A percentile compares a stretch with the other conserved stretches of the same genome.
phyloP scores from a whole-genome alignment of 495 filamentous ascomycete species.

The Podospora tetraspora region DNA sequence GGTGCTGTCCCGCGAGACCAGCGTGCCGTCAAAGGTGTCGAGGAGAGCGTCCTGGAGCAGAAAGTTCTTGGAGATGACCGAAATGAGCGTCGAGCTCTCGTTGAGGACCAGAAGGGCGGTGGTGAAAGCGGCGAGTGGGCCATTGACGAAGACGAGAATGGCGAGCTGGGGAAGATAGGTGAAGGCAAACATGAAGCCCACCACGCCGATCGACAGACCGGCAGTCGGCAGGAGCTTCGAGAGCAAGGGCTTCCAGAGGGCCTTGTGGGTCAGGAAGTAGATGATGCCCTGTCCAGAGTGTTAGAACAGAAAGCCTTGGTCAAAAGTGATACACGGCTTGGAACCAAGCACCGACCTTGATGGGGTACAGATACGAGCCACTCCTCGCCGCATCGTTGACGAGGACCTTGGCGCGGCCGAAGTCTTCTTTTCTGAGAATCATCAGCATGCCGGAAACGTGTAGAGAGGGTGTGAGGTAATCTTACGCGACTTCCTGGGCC shows the following conservation, averaged over 20 bases:
- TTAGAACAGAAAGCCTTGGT: conserved; percentile 9
- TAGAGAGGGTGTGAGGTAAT: neutral
- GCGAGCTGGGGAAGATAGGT: conserved; percentile 88
- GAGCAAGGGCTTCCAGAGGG: conserved; percentile 62
- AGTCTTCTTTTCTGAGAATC: conserved; percentile 48
- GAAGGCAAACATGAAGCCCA: conserved; percentile 76
- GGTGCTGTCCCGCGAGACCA: conserved; percentile 52
- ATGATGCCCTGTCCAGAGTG: conserved; percentile 56
- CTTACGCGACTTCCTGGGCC: conserved; percentile 50
- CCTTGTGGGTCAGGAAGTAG: conserved; percentile 67
- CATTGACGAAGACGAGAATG: conserved; percentile 74
- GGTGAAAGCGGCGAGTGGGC: conserved; percentile 73
- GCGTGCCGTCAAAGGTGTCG: conserved; percentile 86
- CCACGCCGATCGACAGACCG: conserved; percentile 60
- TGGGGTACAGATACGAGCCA: conserved; percentile 76
- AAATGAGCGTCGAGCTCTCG: conserved; percentile 76
- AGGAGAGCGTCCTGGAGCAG: conserved; percentile 73
- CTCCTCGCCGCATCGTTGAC: conserved; percentile 62
- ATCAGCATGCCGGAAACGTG: neutral
- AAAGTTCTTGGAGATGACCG: conserved; percentile 66
- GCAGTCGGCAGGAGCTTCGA: conserved; percentile 64
- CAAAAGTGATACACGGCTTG: neutral
- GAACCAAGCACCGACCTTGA: conserved; percentile 54
- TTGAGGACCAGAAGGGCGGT: conserved; percentile 72
- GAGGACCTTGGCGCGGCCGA: conserved; percentile 47